Conservation (phyloP, 129 eudicot genomes). For the Calendula officinalis region DNA sequence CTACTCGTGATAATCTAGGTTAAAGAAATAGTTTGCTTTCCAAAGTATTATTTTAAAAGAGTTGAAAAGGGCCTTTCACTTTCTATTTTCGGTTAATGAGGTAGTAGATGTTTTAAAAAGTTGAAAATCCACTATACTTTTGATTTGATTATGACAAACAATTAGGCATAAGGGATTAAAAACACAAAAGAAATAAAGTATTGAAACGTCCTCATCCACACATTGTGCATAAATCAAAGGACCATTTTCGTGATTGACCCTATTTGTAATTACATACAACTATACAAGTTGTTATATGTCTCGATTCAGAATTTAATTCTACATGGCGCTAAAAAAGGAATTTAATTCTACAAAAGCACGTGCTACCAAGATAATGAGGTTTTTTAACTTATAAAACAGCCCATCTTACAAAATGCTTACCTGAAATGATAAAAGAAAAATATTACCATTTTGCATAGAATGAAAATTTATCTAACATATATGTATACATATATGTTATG, state of each 20-base stretch:
- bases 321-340: no score
- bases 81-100: slow-evolving; percentile 9
- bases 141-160: slow-evolving; percentile 13
- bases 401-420: no score
- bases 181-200: background rate
- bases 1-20: no score
- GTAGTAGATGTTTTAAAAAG: slow-evolving; percentile 7
- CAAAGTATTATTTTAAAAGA: background rate
- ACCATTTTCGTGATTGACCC: slow-evolving; percentile 18
- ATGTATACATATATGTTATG: no score
- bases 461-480: no score
- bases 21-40: no score
- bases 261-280: background rate
- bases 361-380: background rate
- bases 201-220: slow-evolving; percentile 5
- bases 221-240: slow-evolving; percentile 6
- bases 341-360: background rate
- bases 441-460: no score
- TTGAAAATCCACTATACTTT: background rate
- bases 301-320: background rate
- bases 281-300: slow-evolving; percentile 6
- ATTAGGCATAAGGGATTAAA: background rate
- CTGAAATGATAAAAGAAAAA: no score
- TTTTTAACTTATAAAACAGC: background rate
- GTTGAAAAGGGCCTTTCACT: slow-evolving; percentile 15